A percentile compares a stretch with the other conserved stretches of the same genome.
phyloP scores from a whole-genome alignment of 1,284 basidiomycete genomes.

The Trichosporon asahii region DNA sequence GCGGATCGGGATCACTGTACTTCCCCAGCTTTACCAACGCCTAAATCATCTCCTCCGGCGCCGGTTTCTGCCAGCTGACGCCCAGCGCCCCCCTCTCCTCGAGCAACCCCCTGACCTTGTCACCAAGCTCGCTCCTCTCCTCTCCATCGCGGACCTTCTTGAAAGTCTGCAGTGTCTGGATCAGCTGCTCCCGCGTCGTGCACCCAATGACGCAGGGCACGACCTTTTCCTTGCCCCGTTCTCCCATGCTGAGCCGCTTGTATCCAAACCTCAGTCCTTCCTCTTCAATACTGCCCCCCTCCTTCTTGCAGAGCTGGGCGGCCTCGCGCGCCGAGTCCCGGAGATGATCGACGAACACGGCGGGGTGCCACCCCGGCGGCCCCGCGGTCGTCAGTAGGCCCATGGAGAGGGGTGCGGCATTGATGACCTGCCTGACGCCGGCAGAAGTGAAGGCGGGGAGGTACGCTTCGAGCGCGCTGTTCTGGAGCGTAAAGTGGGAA shows the following conservation, averaged over 20 bases:
- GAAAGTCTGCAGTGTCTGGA: constrained; percentile 71
- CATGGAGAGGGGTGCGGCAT: constrained; percentile 90
- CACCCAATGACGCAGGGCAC: constrained; percentile 74
- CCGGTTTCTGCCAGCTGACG: constrained; percentile 47
- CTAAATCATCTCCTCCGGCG: constrained; percentile 14
- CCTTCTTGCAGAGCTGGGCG: constrained; percentile 24
- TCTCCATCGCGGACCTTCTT: constrained; percentile 52
- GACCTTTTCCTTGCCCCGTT: constrained; percentile 29
- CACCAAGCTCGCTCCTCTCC: constrained; percentile 55
- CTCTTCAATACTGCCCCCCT: constrained; percentile 58
- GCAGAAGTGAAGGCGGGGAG: constrained; percentile 63
- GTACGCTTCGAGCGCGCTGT: constrained; percentile 64
- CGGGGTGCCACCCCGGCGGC: constrained; percentile 82
- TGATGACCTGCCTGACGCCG: constrained; percentile 65
- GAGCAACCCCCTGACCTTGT: constrained; percentile 56
- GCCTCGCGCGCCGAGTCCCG: constrained; percentile 31
- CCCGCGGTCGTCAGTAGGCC: constrained; percentile 68
- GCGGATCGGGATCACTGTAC: too few relatives aligned
- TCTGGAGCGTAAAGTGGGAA: constrained; percentile 82
- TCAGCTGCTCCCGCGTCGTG: constrained; percentile 54
- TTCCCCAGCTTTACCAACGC: neutral
- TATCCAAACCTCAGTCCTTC: constrained; percentile 73
- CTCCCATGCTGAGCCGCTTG: constrained; percentile 50
- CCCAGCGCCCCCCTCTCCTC: constrained; percentile 58
- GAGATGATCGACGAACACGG: constrained; percentile 41